phyloP scores from a whole-genome alignment of 768 basidiomycete species.

The Obba rivulosa region DNA sequence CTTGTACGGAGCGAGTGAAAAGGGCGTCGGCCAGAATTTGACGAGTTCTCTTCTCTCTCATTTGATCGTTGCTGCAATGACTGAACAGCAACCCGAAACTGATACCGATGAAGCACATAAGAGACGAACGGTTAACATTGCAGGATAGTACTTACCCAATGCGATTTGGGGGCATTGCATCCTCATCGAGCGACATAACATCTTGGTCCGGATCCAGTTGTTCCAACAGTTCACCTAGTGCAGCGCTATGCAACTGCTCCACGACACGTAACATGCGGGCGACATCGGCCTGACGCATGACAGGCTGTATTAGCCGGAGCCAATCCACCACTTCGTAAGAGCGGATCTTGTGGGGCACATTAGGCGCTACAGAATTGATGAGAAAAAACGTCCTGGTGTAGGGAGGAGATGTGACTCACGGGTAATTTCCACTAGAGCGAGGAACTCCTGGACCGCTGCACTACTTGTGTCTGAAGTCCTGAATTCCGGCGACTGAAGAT shows the following conservation, averaged over 20 bases:
- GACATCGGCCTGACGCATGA: slow-evolving; percentile 33
- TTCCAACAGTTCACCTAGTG: slow-evolving; percentile 38
- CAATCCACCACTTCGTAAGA: slow-evolving; percentile 63
- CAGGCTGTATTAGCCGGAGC: slow-evolving; percentile 43
- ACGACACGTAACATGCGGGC: slow-evolving; percentile 35
- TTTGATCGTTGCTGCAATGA: slow-evolving; percentile 20
- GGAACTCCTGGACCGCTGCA: slow-evolving; percentile 36
- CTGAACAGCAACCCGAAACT: slow-evolving; percentile 45
- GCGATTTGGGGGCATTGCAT: neutral
- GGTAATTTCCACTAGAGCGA: slow-evolving; percentile 38
- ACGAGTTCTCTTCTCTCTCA: slow-evolving; percentile 21
- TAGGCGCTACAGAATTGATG: too few species aligned
- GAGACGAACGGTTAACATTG: neutral
- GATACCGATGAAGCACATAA: slow-evolving; percentile 14
- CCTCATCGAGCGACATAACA: neutral
- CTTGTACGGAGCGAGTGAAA: slow-evolving; percentile 19
- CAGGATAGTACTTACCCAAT: neutral
- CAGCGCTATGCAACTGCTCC: slow-evolving; percentile 34
- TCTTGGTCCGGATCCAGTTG: slow-evolving; percentile 37
- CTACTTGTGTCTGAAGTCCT: neutral
- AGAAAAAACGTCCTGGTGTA: neutral
- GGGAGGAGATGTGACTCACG: slow-evolving; percentile 34
- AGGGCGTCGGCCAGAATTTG: slow-evolving; percentile 32
- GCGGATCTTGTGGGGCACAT: slow-evolving; percentile 24
- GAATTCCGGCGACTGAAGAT: neutral